Evolutionary conservation across 2,329 filamentous ascomycete species (phyloP).

Genomic region (Hypomyces rosellus): DNA sequence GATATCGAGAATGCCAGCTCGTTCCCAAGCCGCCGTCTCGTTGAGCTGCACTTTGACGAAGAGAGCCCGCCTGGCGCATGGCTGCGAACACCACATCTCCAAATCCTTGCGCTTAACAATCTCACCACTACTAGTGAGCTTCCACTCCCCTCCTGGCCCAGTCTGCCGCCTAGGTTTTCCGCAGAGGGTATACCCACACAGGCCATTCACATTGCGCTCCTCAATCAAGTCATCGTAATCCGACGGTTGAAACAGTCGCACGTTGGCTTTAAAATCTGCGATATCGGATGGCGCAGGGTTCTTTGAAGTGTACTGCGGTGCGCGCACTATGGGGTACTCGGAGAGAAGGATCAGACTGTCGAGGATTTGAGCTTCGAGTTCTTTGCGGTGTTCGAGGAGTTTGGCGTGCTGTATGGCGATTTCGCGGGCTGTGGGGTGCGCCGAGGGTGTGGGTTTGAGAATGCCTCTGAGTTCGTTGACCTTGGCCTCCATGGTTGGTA

Average conservation of each 20-base stretch:
- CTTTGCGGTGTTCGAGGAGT: slow-evolving; percentile 75
- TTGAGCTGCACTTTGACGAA: slow-evolving; percentile 86
- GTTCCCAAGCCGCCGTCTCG: slow-evolving; percentile 79
- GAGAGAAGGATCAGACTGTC: slow-evolving; percentile 66
- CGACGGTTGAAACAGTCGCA: slow-evolving; percentile 71
- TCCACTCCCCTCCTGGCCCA: slow-evolving; percentile 56
- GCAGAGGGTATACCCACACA: slow-evolving; percentile 83
- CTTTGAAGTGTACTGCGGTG: slow-evolving; percentile 34
- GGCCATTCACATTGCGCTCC: slow-evolving; percentile 77
- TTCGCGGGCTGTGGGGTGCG: slow-evolving; percentile 38
- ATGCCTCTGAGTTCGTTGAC: slow-evolving; percentile 46
- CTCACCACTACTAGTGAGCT: slow-evolving; percentile 51
- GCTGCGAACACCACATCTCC: slow-evolving; percentile 80
- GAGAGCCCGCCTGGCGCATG: slow-evolving; percentile 71
- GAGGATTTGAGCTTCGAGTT: slow-evolving; percentile 68
- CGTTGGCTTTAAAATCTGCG: slow-evolving; percentile 55
- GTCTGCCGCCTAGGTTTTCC: slow-evolving; percentile 53
- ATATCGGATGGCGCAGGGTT: slow-evolving; percentile 53
- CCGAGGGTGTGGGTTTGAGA: slow-evolving; percentile 40
- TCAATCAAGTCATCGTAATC: slow-evolving; percentile 87
- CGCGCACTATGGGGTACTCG: slow-evolving; percentile 42
- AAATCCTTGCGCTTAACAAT: slow-evolving; percentile 67
- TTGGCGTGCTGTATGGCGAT: slow-evolving; percentile 77
- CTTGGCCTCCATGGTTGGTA: slow-evolving; percentile 20
- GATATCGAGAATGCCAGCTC: slow-evolving; percentile 52